Percentiles rank a stretch among this genome's conserved stretches.
phyloP scores from a whole-genome alignment of 495 filamentous ascomycete genomes.

The Darksidea phi region DNA sequence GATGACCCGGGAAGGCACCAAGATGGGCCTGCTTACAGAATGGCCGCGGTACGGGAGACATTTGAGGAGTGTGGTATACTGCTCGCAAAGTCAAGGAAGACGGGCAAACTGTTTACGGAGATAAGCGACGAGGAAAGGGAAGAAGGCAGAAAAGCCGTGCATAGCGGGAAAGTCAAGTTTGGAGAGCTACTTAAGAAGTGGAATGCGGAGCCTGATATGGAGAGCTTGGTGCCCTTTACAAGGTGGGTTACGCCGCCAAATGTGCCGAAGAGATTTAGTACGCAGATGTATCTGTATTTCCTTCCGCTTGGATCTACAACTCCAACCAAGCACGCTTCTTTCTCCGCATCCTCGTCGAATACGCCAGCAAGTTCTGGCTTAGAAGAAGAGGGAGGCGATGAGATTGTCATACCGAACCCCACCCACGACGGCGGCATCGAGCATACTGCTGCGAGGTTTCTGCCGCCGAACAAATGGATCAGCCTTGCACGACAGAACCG shows the following conservation, averaged over 20 bases:
- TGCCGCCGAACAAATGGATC: slow-evolving; percentile 68
- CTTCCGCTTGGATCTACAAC: slow-evolving; percentile 62
- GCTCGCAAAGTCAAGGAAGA: slow-evolving; percentile 57
- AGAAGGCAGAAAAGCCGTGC: slow-evolving; percentile 64
- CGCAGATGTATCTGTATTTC: slow-evolving; percentile 96
- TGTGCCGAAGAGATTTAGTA: slow-evolving; percentile 74
- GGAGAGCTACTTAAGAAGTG: slow-evolving; percentile 61
- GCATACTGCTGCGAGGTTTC: slow-evolving; percentile 77
- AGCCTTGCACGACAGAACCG: slow-evolving; percentile 57
- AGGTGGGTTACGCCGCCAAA: slow-evolving; percentile 83
- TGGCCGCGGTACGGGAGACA: slow-evolving; percentile 82
- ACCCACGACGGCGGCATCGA: slow-evolving; percentile 84
- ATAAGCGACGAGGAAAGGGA: slow-evolving; percentile 62
- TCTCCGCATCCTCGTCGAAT: neutral
- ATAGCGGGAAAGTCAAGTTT: slow-evolving; percentile 62
- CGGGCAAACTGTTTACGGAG: slow-evolving; percentile 51
- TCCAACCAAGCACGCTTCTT: slow-evolving; percentile 29
- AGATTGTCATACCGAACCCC: slow-evolving; percentile 55
- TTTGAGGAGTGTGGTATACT: slow-evolving; percentile 95
- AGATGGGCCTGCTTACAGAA: slow-evolving; percentile 67
- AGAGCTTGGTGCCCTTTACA: slow-evolving; percentile 76
- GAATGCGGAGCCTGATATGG: slow-evolving; percentile 63
- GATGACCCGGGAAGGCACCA: slow-evolving; percentile 55
- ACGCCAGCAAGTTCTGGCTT: slow-evolving; percentile 11
- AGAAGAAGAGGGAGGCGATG: slow-evolving; percentile 30